Evolutionary conservation across 2,329 filamentous ascomycete species (phyloP).

Genomic region (Microdochium bolleyi): DNA sequence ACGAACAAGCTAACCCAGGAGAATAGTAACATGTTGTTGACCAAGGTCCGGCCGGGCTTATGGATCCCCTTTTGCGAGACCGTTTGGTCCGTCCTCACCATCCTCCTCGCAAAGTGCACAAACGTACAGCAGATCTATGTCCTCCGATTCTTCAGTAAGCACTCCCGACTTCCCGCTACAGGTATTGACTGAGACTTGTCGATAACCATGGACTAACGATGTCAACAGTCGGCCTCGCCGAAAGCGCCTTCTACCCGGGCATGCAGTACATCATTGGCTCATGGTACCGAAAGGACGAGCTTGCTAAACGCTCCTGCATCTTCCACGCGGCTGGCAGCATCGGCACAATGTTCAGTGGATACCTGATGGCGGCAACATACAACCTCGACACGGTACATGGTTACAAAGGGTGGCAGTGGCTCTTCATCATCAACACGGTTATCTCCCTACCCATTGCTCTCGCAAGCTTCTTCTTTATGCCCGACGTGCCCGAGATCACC

Average conservation of each 20-base stretch:
- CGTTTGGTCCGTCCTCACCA: slow-evolving; percentile 22
- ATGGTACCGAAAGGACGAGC: slow-evolving; percentile 28
- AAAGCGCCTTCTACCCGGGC: slow-evolving; percentile 18
- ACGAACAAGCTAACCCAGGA: slow-evolving; percentile 4
- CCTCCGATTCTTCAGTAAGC: slow-evolving; percentile 22
- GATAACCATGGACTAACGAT: background rate
- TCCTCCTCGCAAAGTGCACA: slow-evolving; percentile 22
- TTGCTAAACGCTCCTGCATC: slow-evolving; percentile 35
- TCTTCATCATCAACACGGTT: slow-evolving; percentile 44
- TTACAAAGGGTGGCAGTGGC: slow-evolving; percentile 45
- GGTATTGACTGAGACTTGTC: background rate
- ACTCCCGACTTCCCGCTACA: background rate
- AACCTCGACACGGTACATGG: slow-evolving; percentile 36
- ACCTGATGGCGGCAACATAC: slow-evolving; percentile 46
- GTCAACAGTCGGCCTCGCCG: slow-evolving; percentile 5
- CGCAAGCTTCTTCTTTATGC: slow-evolving; percentile 34
- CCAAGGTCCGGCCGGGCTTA: slow-evolving; percentile 24
- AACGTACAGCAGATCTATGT: slow-evolving; percentile 23
- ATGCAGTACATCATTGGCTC: slow-evolving; percentile 26
- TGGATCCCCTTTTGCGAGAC: slow-evolving; percentile 26
- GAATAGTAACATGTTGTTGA: slow-evolving; percentile 22
- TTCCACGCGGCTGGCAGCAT: slow-evolving; percentile 23
- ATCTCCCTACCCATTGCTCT: slow-evolving; percentile 44
- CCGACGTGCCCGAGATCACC: slow-evolving; percentile 30
- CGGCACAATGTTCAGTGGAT: slow-evolving; percentile 35